Percentiles rank a stretch among this genome's conserved stretches.
phyloP scores from a whole-genome alignment of 805 yeast genomes.

The Yamadazyma endophytica region DNA sequence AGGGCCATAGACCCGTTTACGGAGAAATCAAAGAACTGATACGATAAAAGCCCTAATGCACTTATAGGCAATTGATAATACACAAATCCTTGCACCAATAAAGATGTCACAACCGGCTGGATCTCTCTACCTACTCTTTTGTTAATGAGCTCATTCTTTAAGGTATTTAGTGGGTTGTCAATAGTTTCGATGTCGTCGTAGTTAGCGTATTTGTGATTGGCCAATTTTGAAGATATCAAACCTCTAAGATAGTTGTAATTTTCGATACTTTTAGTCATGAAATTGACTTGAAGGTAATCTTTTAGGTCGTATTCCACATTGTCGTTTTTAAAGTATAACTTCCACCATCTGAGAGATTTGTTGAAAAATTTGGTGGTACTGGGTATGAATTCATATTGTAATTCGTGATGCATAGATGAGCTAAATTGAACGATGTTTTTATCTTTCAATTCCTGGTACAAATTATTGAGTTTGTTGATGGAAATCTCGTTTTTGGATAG shows the following conservation, averaged over 20 bases:
- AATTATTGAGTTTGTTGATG: slow-evolving; percentile 12
- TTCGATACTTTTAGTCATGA: slow-evolving; percentile 38
- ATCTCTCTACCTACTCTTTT: slow-evolving; percentile 25
- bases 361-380: slow-evolving; percentile 24
- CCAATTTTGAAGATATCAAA: slow-evolving; percentile 26
- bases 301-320: slow-evolving; percentile 40
- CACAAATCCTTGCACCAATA: slow-evolving; percentile 24
- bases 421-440: slow-evolving; percentile 25
- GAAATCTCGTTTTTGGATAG: slow-evolving; percentile 12
- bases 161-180: slow-evolving; percentile 25
- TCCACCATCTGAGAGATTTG: slow-evolving; percentile 36
- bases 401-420: slow-evolving; percentile 29
- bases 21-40: slow-evolving; percentile 29
- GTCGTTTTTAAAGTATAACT: slow-evolving; percentile 36
- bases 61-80: slow-evolving; percentile 37
- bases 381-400: slow-evolving; percentile 32
- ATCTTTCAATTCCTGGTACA: slow-evolving; percentile 17
- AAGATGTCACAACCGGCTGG: slow-evolving; percentile 33
- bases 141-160: slow-evolving; percentile 29
- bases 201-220: slow-evolving; percentile 20
- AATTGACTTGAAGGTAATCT: slow-evolving; percentile 29
- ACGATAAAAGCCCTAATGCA: slow-evolving; percentile 24
- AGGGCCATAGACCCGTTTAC: slow-evolving; percentile 30
- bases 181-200: slow-evolving; percentile 10
- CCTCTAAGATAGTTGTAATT: slow-evolving; percentile 35